These are phyloP conservation scores for Pleurotus citrinopileatus DNA, from an alignment of 768 basidiomycete species.

Conservation along the genomic window DNA sequence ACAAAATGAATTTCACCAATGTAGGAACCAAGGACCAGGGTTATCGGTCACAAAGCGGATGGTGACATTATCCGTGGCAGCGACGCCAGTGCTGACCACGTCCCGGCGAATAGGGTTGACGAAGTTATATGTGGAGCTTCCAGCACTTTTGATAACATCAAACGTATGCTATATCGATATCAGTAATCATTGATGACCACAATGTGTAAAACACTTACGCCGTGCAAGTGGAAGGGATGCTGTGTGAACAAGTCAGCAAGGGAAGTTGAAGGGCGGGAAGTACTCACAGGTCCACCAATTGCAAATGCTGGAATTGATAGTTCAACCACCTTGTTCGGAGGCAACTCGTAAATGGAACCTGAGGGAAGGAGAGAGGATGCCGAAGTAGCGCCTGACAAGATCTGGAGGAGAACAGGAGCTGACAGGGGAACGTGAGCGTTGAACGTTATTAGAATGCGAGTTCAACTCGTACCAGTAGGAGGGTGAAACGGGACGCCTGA, in stretches of 20 bases:
- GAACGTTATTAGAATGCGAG: not conserved
- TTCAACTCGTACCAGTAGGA: not conserved
- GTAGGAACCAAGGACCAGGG: conserved; percentile 45
- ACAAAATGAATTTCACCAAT: conserved; percentile 25
- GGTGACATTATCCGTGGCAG: conserved; percentile 32
- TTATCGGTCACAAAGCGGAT: conserved; percentile 52
- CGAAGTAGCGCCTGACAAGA: conserved; percentile 34
- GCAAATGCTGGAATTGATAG: conserved; percentile 30
- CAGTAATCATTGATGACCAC: not conserved
- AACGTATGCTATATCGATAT: conserved; percentile 28
- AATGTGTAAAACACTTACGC: conserved; percentile 18
- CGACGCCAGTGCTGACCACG: conserved; percentile 29
- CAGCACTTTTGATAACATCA: conserved; percentile 39
- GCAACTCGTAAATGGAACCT: conserved; percentile 32
- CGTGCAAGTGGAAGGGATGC: conserved; percentile 10
- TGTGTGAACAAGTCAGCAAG: not conserved
- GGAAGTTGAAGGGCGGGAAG: not conserved
- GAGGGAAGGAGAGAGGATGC: conserved; percentile 21
- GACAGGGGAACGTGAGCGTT: conserved; percentile 17
- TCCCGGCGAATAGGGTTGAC: conserved; percentile 35
- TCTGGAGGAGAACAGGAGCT: conserved; percentile 44
- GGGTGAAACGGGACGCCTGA: not conserved
- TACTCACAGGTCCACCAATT: conserved; percentile 17
- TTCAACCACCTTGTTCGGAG: conserved; percentile 34
- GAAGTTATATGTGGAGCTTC: conserved; percentile 34